Conservation (phyloP, 2,329 filamentous ascomycete species). For the Hypoxylon sp. region DNA sequence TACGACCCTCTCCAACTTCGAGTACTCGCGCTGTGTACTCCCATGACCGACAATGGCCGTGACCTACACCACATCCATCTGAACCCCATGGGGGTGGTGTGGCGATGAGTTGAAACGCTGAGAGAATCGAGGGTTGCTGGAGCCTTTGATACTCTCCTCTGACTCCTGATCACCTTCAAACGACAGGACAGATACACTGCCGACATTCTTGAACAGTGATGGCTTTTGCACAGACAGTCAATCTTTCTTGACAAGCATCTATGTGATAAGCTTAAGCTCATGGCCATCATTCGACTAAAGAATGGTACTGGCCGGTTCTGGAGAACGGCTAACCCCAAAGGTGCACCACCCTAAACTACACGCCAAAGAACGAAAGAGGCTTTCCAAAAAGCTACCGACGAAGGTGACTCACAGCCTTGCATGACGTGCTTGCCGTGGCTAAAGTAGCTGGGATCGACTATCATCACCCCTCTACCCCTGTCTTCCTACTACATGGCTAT, state of each 20-base stretch:
- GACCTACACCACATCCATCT: too few species aligned
- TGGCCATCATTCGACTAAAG: conserved; percentile 94
- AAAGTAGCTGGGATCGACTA: conserved; percentile 94
- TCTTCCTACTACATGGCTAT: too few species aligned
- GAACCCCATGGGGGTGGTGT: too few species aligned
- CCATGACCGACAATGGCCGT: too few species aligned
- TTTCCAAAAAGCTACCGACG: conserved; percentile 84
- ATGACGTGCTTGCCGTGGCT: conserved; percentile 88
- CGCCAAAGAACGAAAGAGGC: conserved; percentile 83
- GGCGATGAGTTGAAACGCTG: too few species aligned
- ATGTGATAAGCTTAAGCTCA: conserved; percentile 82
- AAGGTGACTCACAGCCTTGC: conserved; percentile 82
- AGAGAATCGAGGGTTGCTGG: too few species aligned
- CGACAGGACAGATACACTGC: neutral
- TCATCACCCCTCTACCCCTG: conserved; percentile 83
- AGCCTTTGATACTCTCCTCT: too few species aligned
- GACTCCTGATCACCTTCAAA: neutral
- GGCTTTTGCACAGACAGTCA: conserved; percentile 63
- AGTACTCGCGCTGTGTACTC: too few species aligned
- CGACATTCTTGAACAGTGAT: neutral
- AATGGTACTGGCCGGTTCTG: conserved; percentile 97
- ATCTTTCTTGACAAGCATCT: conserved; percentile 86
- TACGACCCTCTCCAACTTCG: too few species aligned
- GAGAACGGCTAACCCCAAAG: conserved; percentile 69
- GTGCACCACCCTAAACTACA: conserved; percentile 78